A percentile compares a stretch with the other conserved stretches of the same genome.
Conservation (phyloP, 148 eudicot genomes). For the Linanthus parryae region DNA sequence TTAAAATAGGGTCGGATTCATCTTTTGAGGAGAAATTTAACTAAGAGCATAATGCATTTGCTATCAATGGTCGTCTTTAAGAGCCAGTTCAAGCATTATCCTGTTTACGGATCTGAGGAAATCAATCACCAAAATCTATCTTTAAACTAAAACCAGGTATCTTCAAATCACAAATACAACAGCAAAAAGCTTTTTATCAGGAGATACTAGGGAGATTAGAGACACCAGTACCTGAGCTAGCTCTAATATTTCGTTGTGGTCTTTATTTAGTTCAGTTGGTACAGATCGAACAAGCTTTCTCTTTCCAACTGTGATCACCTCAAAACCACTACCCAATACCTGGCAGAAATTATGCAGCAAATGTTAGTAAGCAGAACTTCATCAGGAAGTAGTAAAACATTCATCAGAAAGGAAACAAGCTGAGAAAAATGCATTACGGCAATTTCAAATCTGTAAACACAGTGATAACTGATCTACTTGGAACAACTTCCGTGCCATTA, state of each 20-base stretch:
- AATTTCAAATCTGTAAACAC: too few relatives aligned
- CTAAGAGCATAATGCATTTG: too few relatives aligned
- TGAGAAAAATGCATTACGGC: too few relatives aligned
- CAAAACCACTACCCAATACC: constrained; percentile 97
- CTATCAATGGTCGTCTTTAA: too few relatives aligned
- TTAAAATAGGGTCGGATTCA: too few relatives aligned
- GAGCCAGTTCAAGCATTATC: neutral
- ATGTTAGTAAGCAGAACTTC: neutral
- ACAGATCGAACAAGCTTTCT: constrained; percentile 91
- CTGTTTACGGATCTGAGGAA: neutral
- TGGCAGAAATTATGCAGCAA: constrained; percentile 14
- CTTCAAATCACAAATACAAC: neutral
- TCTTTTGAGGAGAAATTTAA: too few relatives aligned
- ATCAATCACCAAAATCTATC: neutral
- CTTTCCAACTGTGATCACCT: constrained; percentile 92
- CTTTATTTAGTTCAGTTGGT: constrained; percentile 92
- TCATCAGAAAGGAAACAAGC: too few relatives aligned
- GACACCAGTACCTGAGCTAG: constrained; percentile 66
- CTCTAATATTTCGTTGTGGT: constrained; percentile 97
- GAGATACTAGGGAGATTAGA: neutral
- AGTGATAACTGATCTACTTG: too few relatives aligned
- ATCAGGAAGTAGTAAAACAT: neutral
- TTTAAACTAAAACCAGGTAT: neutral
- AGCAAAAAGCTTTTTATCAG: neutral
- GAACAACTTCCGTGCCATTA: too few relatives aligned